A percentile compares a stretch with the other conserved stretches of the same genome.
Evolutionary conservation across 805 yeast species (phyloP).

Genomic region (Grigorovia jiainica): DNA sequence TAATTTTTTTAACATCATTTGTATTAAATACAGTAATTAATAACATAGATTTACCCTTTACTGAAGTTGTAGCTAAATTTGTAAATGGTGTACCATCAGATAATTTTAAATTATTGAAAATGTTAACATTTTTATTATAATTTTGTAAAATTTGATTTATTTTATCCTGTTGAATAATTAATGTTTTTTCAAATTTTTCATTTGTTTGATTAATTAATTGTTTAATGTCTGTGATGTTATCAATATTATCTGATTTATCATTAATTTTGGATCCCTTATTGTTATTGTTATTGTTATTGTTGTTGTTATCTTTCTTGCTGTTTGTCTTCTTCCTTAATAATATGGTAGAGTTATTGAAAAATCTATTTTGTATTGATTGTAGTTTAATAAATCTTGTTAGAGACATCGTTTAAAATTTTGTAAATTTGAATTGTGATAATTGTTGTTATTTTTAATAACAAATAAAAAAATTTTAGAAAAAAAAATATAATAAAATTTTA

Average conservation of each 20-base stretch:
- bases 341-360: background rate
- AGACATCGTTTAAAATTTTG: no score
- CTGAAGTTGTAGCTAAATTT: conserved; percentile 59
- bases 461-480: no score
- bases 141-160: conserved; percentile 62
- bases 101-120: conserved; percentile 53
- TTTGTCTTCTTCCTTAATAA: background rate
- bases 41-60: conserved; percentile 57
- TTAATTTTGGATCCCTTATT: conserved; percentile 2
- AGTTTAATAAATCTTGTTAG: no score
- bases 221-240: conserved; percentile 5
- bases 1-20: conserved; percentile 53
- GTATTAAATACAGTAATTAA: conserved; percentile 86
- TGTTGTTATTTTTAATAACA: no score
- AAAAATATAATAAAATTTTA: no score
- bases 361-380: no score
- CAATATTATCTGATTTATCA: background rate
- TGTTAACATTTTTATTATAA: conserved; percentile 46
- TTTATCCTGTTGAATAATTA: conserved; percentile 45
- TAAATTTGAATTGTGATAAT: no score
- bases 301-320: background rate
- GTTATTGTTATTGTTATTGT: conserved; percentile 4
- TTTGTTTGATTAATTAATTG: conserved; percentile 8
- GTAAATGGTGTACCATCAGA: conserved; percentile 42
- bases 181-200: conserved; percentile 34